Conservation (phyloP, 257 asterid species). For the Lithospermum erythrorhizon region DNA sequence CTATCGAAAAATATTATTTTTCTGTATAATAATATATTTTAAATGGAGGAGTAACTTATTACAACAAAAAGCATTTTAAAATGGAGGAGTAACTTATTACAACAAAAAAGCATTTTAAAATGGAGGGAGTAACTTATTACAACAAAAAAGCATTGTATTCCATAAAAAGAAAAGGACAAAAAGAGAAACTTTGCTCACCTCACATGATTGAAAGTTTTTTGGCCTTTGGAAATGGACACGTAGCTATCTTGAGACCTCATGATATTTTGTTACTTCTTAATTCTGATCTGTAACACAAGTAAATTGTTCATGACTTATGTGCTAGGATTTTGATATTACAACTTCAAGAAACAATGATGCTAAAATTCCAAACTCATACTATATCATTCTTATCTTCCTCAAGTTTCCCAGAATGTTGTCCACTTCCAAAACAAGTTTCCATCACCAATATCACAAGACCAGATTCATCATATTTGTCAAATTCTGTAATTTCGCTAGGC, state of each 20-base stretch:
- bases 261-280: background rate
- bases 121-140: too few relatives aligned
- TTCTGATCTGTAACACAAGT: background rate
- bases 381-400: background rate
- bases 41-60: too few relatives aligned
- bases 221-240: background rate
- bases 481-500: conserved; percentile 41
- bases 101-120: too few relatives aligned
- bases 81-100: too few relatives aligned
- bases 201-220: background rate
- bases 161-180: too few relatives aligned
- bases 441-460: too few relatives aligned
- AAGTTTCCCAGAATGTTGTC: background rate
- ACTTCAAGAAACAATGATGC: background rate
- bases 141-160: too few relatives aligned
- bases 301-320: background rate
- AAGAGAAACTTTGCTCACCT: background rate
- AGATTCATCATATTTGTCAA: conserved; percentile 8
- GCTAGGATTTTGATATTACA: background rate
- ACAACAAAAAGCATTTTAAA: too few relatives aligned
- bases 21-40: too few relatives aligned
- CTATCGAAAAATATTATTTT: too few relatives aligned
- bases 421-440: background rate
- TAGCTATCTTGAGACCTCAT: background rate
- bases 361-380: background rate